Conservation (phyloP, 2,329 filamentous ascomycete genomes). For the Aspergillus versicolor region DNA sequence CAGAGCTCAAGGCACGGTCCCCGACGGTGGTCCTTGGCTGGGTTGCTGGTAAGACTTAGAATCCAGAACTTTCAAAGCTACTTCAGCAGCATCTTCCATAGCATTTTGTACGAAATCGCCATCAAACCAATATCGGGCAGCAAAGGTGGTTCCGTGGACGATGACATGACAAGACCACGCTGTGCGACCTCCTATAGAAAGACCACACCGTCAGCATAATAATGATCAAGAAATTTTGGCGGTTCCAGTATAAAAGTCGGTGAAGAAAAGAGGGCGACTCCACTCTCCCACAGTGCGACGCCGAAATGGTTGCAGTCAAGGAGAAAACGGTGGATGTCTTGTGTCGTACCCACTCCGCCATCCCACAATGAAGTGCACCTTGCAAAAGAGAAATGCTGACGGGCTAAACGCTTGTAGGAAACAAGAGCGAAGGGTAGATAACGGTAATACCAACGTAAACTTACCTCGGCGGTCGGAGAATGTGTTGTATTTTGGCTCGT, state of each 20-base stretch:
- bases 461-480: slow-evolving; percentile 74
- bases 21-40: slow-evolving; percentile 7
- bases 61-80: slow-evolving; percentile 52
- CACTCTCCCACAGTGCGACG: slow-evolving; percentile 26
- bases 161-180: slow-evolving; percentile 83
- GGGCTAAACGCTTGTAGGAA: slow-evolving; percentile 16
- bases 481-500: slow-evolving; percentile 64
- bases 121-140: slow-evolving; percentile 89
- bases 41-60: slow-evolving; percentile 1
- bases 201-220: slow-evolving; percentile 22
- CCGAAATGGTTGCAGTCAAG: slow-evolving; percentile 12
- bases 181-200: slow-evolving; percentile 71
- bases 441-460: slow-evolving; percentile 15
- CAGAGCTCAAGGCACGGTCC: slow-evolving; percentile 3
- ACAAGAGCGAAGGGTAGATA: slow-evolving; percentile 16
- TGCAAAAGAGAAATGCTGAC: slow-evolving; percentile 12
- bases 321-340: slow-evolving; percentile 7
- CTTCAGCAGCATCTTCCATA: slow-evolving; percentile 86
- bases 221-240: slow-evolving; percentile 20
- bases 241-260: slow-evolving; percentile 32
- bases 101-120: slow-evolving; percentile 84
- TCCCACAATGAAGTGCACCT: slow-evolving; percentile 28
- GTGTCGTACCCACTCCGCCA: neutral
- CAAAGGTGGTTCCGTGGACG: slow-evolving; percentile 63
- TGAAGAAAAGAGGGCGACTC: slow-evolving; percentile 30